phyloP scores from a whole-genome alignment of 768 basidiomycete species.

The Gloeopeniophorella convolvens region DNA sequence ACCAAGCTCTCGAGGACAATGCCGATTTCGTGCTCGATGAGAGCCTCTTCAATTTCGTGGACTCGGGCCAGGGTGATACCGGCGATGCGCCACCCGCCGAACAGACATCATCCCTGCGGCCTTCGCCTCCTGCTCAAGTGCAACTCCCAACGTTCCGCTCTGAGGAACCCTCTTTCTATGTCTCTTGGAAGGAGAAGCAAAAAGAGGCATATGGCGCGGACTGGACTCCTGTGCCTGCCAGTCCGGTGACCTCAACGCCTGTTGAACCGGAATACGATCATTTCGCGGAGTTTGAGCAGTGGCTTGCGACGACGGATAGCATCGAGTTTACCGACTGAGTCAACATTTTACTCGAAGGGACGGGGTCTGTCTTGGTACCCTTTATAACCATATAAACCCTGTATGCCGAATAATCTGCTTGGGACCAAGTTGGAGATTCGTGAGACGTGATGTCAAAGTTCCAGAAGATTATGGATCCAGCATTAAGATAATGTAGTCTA shows the following conservation, averaged over 20 bases:
- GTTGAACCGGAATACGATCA: conserved; percentile 34
- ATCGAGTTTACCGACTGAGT: conserved; percentile 11
- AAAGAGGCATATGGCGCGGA: conserved; percentile 7
- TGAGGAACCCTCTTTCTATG: conserved; percentile 15
- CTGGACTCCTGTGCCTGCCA: conserved; percentile 5
- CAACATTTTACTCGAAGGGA: no score
- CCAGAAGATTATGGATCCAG: no score
- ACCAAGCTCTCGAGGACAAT: background rate
- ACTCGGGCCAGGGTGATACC: conserved; percentile 1
- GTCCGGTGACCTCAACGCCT: background rate
- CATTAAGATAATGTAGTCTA: no score
- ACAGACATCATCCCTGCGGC: background rate
- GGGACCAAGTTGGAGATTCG: no score
- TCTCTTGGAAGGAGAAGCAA: conserved; percentile 7
- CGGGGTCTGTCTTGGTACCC: no score
- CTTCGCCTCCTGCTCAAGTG: background rate
- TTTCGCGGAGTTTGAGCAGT: conserved; percentile 52
- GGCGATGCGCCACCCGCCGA: background rate
- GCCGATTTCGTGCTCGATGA: conserved; percentile 32
- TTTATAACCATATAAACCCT: no score
- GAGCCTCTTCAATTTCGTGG: conserved; percentile 27
- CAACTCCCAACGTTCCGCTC: background rate
- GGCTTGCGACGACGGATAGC: conserved; percentile 16
- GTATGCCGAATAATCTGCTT: no score
- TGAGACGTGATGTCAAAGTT: no score